phyloP scores from a whole-genome alignment of 2,329 filamentous ascomycete genomes.

The Fusarium caatingaense region DNA sequence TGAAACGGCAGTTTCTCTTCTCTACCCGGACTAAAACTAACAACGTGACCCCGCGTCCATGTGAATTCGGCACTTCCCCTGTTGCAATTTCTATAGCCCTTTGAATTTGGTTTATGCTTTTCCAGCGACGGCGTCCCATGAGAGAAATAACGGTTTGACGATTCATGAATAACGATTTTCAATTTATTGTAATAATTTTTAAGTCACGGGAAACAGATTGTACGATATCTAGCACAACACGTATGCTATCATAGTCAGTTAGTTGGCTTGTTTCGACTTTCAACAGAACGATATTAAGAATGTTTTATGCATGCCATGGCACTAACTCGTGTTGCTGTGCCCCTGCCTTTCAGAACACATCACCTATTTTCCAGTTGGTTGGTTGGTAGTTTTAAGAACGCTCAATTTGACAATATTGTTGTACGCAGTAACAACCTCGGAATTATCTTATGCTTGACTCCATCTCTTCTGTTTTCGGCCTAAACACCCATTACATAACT shows the following conservation, averaged over 20 bases:
- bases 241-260: constrained; percentile 24
- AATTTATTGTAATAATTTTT: constrained; percentile 28
- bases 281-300: constrained; percentile 22
- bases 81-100: constrained; percentile 23
- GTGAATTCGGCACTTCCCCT: constrained; percentile 5
- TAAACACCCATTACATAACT: not conserved
- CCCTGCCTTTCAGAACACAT: constrained; percentile 7
- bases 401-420: constrained; percentile 44
- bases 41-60: not conserved
- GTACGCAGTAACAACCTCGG: constrained; percentile 41
- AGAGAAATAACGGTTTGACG: constrained; percentile 36
- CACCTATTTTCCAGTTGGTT: constrained; percentile 24
- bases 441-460: constrained; percentile 37
- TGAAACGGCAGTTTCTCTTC: not conserved
- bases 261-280: constrained; percentile 17
- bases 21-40: constrained; percentile 1
- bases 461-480: constrained; percentile 26
- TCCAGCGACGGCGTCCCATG: constrained; percentile 35
- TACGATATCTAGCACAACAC: constrained; percentile 37
- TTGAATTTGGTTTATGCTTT: constrained; percentile 29
- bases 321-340: constrained; percentile 25
- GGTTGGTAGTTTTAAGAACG: constrained; percentile 43
- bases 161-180: constrained; percentile 44
- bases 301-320: constrained; percentile 25
- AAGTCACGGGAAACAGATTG: constrained; percentile 40